A percentile compares a stretch with the other conserved stretches of the same genome.
phyloP scores from a whole-genome alignment of 2,329 filamentous ascomycete species.

The Byssothecium circinans region DNA sequence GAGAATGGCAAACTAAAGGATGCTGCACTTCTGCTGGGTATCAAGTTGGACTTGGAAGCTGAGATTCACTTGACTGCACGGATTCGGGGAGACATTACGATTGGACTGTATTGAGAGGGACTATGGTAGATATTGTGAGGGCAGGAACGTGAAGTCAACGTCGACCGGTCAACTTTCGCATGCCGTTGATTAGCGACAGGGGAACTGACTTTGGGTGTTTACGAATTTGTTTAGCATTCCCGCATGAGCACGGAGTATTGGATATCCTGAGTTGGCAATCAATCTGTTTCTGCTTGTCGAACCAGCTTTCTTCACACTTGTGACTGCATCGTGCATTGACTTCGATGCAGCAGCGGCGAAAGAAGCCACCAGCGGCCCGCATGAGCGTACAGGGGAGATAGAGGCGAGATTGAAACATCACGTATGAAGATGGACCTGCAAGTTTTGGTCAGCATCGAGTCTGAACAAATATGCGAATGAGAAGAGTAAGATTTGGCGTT shows the following conservation, averaged over 20 bases:
- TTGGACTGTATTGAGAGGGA: conserved; percentile 57
- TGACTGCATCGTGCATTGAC: background rate
- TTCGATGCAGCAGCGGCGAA: background rate
- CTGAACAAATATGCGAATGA: background rate
- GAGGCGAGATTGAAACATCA: background rate
- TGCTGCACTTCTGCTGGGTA: conserved; percentile 61
- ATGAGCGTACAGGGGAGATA: background rate
- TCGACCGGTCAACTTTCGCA: background rate
- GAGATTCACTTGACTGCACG: conserved; percentile 64
- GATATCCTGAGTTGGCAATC: conserved; percentile 15
- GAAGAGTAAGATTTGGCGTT: background rate
- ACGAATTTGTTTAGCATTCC: background rate
- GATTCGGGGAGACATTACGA: conserved; percentile 62
- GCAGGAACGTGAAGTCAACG: background rate
- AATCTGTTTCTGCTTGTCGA: conserved; percentile 11
- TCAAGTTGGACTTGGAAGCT: conserved; percentile 65
- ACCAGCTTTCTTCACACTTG: background rate
- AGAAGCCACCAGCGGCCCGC: background rate
- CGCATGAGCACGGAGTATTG: conserved; percentile 8
- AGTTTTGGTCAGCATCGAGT: background rate
- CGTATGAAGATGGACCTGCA: background rate
- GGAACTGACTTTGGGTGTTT: background rate
- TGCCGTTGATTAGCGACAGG: background rate
- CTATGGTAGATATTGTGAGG: conserved; percentile 4
- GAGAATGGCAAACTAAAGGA: conserved; percentile 61